These are phyloP conservation scores for Stentor roeselii DNA, from an alignment of 73 alveolate genomes.

Conservation along the genomic window DNA sequence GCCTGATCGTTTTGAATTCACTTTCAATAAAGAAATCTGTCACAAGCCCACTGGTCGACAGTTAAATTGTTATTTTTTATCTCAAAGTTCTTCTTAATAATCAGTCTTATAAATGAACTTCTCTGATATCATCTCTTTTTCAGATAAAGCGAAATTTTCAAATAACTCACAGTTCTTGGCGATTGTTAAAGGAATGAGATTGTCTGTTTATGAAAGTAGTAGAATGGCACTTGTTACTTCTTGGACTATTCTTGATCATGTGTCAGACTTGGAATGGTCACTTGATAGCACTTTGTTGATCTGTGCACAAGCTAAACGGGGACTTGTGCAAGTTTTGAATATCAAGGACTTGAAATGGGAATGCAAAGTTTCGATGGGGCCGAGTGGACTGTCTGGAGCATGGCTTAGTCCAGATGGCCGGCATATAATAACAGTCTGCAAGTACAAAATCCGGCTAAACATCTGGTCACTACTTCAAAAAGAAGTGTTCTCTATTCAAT, in stretches of 20 bases:
- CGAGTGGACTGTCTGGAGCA: slow-evolving; percentile 14
- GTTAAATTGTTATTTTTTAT: neutral
- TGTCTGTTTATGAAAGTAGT: neutral
- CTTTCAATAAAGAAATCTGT: neutral
- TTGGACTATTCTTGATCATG: slow-evolving; percentile 18
- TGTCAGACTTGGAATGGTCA: neutral
- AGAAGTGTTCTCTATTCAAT: neutral
- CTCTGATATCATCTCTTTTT: neutral
- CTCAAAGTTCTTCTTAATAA: no score
- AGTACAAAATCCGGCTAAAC: neutral
- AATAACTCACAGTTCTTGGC: slow-evolving; percentile 7
- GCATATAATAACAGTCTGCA: neutral
- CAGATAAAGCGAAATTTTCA: slow-evolving; percentile 21
- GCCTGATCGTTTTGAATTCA: slow-evolving; percentile 18
- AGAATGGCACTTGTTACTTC: neutral
- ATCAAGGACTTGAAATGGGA: slow-evolving; percentile 2
- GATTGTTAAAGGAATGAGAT: neutral
- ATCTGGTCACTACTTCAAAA: slow-evolving; percentile 9
- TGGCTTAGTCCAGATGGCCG: slow-evolving; percentile 6
- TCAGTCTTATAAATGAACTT: no score
- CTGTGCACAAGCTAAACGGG: slow-evolving; percentile 14
- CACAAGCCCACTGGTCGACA: neutral
- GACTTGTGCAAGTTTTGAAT: neutral
- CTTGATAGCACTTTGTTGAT: neutral
- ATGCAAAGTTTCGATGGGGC: neutral